A percentile compares a stretch with the other conserved stretches of the same genome.
phyloP scores from a whole-genome alignment of 805 yeast genomes.

The Hanseniaspora lindneri region DNA sequence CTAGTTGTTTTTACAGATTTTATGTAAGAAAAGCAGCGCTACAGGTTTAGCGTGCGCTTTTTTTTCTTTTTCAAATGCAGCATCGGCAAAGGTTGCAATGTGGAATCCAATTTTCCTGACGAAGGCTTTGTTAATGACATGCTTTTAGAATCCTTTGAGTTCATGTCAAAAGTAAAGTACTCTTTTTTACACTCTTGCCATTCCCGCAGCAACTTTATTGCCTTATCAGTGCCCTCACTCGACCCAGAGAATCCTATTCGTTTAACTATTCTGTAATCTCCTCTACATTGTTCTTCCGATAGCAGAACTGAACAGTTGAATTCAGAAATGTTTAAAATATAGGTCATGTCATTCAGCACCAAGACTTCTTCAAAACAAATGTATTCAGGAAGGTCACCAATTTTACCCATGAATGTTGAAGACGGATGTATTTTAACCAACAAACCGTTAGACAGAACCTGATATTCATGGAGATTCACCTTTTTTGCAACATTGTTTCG shows the following conservation, averaged over 20 bases:
- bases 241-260: background rate
- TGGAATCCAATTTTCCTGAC: too few species aligned
- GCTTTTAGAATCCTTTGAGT: background rate
- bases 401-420: slow-evolving; percentile 5
- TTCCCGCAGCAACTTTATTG: background rate
- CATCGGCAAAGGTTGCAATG: too few species aligned
- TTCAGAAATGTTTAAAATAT: slow-evolving; percentile 4
- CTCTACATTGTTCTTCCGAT: background rate
- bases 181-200: slow-evolving; percentile 1
- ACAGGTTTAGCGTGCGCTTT: background rate
- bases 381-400: slow-evolving; percentile 13
- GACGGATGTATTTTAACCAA: slow-evolving; percentile 1
- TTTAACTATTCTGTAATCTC: slow-evolving; percentile 4
- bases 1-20: background rate
- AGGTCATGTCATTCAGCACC: slow-evolving; percentile 5
- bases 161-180: too few species aligned
- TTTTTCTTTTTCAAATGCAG: slow-evolving; percentile 4
- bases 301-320: background rate
- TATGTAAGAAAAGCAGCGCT: too few species aligned
- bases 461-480: slow-evolving; percentile 4
- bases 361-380: slow-evolving; percentile 12
- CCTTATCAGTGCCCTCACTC: background rate
- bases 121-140: too few species aligned
- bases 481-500: slow-evolving; percentile 6
- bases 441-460: slow-evolving; percentile 6